Evolutionary conservation across 345 rosid species (phyloP), one percentile per base, ranked within the genome.

Genomic region (Cardamine occulta): DNA sequence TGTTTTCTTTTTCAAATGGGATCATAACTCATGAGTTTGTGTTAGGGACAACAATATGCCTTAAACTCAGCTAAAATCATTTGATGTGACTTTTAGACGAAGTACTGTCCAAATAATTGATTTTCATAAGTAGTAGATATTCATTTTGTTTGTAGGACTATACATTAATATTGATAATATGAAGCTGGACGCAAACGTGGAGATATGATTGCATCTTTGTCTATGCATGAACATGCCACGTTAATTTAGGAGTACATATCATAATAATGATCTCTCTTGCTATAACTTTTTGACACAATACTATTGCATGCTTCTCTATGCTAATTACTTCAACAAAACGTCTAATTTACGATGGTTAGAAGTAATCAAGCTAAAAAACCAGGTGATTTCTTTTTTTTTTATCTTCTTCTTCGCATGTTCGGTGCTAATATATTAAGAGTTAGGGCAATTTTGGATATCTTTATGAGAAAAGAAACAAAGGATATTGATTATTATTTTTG

Each of bases 231-330:
- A 71, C 76, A 65, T 77, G 54, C 73, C 76, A 77, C 52, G 76
- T 77, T 77, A 48, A 71, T 18, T 57, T 57, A 48, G 23, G 55
- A 56, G 63, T 65, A 65, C 72, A 64, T 65, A 29, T 71, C 39
- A 77, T 72, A 32, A 64, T 63, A 77, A 9, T 71, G 37, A 45
- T 77, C 15, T 49, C 59, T 58, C 19, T 49, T 77, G 76, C 32
- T 72, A 77, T 51, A 55, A 65, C 73, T 77, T 77, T 77, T 72
- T 9, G 39, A n/a, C 19, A 65, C 77, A 77, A 1, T 39, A 26
- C 76, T 71, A 49, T 57, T 77, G 77, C 80, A 77, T 72, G 80
- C 80, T 57, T 77, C 62, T 64, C 48, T 65, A 58, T 64, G 23
- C 9, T 47, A 17, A 28, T 45, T 65, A 65, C 76, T 71, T 65